phyloP scores from a whole-genome alignment of 352 stramenopile genomes.

The Phytophthora pinifolia region DNA sequence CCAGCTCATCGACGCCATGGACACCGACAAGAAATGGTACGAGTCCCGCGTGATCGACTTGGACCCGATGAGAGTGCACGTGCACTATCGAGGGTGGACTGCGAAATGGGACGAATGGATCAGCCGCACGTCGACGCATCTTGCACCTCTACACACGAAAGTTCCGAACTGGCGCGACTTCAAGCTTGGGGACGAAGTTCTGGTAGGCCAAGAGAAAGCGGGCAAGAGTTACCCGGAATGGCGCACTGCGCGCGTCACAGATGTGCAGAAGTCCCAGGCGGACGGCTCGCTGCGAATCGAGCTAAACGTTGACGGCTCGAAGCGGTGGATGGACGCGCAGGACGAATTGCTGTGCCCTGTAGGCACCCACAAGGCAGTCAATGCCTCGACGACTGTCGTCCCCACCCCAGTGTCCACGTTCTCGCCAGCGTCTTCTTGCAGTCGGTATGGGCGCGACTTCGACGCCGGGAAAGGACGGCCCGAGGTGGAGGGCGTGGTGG shows the following conservation, averaged over 20 bases:
- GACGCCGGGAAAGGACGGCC: slow-evolving; percentile 56
- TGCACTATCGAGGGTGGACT: slow-evolving; percentile 98
- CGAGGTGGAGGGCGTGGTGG: slow-evolving; percentile 64
- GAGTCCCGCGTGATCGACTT: slow-evolving; percentile 65
- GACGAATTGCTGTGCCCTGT: slow-evolving; percentile 62
- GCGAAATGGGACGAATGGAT: slow-evolving; percentile 98
- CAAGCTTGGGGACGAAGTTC: slow-evolving; percentile 45
- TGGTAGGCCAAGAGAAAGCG: slow-evolving; percentile 43
- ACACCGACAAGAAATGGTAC: slow-evolving; percentile 83
- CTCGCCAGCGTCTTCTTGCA: slow-evolving; percentile 27
- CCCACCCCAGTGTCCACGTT: slow-evolving; percentile 16
- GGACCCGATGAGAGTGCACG: slow-evolving; percentile 56
- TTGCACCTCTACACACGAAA: slow-evolving; percentile 91
- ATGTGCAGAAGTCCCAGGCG: slow-evolving; percentile 25
- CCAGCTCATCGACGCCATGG: slow-evolving; percentile 71
- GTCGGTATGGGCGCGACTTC: slow-evolving; percentile 42
- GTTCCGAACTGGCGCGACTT: slow-evolving; percentile 77
- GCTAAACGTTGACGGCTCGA: slow-evolving; percentile 44
- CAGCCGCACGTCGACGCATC: slow-evolving; percentile 75
- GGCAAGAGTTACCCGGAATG: slow-evolving; percentile 60
- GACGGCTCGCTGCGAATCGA: slow-evolving; percentile 38
- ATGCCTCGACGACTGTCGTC: slow-evolving; percentile 24
- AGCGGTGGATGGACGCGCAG: slow-evolving; percentile 59
- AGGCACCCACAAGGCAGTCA: slow-evolving; percentile 58
- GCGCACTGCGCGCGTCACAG: slow-evolving; percentile 47